Evolutionary conservation across 768 basidiomycete species (phyloP).

Genomic region (Panellus pusillus): DNA sequence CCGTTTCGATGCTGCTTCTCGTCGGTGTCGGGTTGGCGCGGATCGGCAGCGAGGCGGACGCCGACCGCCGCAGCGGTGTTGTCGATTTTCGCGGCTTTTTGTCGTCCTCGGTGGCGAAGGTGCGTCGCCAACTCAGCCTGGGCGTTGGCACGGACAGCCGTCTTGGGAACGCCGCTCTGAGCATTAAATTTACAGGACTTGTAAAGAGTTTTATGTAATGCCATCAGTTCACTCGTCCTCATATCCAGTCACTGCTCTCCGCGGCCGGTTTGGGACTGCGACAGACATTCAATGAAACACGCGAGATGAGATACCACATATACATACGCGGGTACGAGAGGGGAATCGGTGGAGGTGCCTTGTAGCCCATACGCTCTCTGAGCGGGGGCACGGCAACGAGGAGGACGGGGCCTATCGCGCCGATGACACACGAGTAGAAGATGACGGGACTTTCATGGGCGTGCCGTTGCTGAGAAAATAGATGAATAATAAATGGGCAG

Average conservation of each 20-base stretch:
- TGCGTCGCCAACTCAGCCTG: constrained; percentile 6
- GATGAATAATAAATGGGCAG: background rate
- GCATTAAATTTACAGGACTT: no score
- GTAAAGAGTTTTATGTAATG: no score
- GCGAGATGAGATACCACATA: background rate
- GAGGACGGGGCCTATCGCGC: constrained; percentile 72
- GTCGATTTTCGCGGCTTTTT: constrained; percentile 52
- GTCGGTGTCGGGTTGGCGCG: constrained; percentile 83
- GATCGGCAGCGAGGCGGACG: constrained; percentile 82
- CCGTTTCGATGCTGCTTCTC: constrained; percentile 62
- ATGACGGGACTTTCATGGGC: constrained; percentile 91
- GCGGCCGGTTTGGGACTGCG: constrained; percentile 4
- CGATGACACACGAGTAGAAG: constrained; percentile 82
- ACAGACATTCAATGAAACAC: no score
- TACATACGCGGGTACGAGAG: constrained; percentile 77
- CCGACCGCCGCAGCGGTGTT: constrained; percentile 79
- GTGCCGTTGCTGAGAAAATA: constrained; percentile 69
- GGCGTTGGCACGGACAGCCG: background rate
- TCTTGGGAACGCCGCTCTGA: constrained; percentile 1
- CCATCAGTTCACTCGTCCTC: no score
- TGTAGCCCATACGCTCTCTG: constrained; percentile 71
- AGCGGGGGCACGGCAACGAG: constrained; percentile 78
- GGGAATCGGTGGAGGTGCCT: constrained; percentile 67
- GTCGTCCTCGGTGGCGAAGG: constrained; percentile 11
- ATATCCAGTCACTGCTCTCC: constrained; percentile 1